These are phyloP conservation scores for Nicotiana sylvestris DNA, from an alignment of 257 asterid genomes.

Conservation along the genomic window DNA sequence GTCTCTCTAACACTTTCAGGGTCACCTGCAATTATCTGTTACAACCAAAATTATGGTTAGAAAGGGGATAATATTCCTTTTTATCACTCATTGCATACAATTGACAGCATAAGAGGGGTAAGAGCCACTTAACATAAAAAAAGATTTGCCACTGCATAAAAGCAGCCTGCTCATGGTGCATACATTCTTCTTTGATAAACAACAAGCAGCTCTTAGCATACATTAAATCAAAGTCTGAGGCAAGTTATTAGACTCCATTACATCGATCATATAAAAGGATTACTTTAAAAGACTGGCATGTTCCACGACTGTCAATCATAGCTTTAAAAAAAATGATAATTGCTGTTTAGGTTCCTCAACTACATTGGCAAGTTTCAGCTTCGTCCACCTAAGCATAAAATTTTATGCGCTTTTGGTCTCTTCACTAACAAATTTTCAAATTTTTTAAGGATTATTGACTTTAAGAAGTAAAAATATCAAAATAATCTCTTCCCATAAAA, in stretches of 20 bases:
- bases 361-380: no score
- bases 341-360: no score
- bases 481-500: not conserved
- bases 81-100: not conserved
- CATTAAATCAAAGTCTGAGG: not conserved
- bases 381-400: no score
- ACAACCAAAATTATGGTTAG: slow-evolving; percentile 13
- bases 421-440: not conserved
- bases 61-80: not conserved
- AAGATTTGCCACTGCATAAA: not conserved
- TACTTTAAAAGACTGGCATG: not conserved
- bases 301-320: not conserved
- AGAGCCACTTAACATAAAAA: no score
- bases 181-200: not conserved
- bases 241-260: not conserved
- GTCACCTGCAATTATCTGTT: slow-evolving; percentile 92
- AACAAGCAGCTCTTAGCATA: not conserved
- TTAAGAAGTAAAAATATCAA: not conserved
- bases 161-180: not conserved
- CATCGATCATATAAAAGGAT: not conserved
- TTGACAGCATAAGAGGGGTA: no score
- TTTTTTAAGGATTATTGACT: not conserved
- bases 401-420: not conserved
- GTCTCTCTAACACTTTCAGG: slow-evolving; percentile 87
- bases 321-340: not conserved